These are phyloP conservation scores for Xylaria telfairii DNA, from an alignment of 495 filamentous ascomycete species.

Conservation along the genomic window DNA sequence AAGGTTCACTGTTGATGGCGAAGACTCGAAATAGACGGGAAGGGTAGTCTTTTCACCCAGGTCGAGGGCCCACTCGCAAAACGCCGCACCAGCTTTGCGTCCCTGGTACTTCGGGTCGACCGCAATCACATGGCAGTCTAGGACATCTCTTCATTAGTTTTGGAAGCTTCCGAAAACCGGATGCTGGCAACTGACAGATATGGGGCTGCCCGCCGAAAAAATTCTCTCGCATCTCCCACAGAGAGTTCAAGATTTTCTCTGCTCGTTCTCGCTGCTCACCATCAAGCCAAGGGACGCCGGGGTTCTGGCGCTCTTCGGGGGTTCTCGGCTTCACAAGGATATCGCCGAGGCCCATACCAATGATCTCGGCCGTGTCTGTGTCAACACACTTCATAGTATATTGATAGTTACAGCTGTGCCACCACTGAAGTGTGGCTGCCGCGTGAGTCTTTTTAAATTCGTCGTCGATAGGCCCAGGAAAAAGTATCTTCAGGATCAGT, in stretches of 20 bases:
- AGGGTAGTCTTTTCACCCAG: constrained; percentile 47
- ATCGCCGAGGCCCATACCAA: constrained; percentile 43
- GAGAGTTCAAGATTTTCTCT: constrained; percentile 38
- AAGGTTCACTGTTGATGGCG: constrained; percentile 33
- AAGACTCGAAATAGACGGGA: constrained; percentile 46
- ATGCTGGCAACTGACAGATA: constrained; percentile 33
- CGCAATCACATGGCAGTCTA: constrained; percentile 42
- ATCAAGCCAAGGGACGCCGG: constrained; percentile 40
- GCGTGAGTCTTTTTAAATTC: constrained; percentile 42
- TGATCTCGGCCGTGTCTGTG: constrained; percentile 39
- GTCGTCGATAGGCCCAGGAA: constrained; percentile 33
- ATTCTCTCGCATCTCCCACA: constrained; percentile 38
- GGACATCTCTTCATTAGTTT: not conserved
- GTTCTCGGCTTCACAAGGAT: constrained; percentile 30
- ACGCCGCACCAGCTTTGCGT: constrained; percentile 43
- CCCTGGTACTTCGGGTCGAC: constrained; percentile 46
- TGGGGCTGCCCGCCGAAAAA: constrained; percentile 37
- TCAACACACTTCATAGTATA: constrained; percentile 48
- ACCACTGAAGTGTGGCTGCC: constrained; percentile 39
- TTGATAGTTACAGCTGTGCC: constrained; percentile 37
- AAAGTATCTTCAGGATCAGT: constrained; percentile 43
- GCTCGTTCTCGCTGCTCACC: constrained; percentile 37
- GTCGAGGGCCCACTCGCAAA: constrained; percentile 52
- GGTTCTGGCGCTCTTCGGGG: constrained; percentile 38
- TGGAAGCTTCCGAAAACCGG: not conserved